phyloP scores from a whole-genome alignment of 306 rosid genomes.

The Trichosanthes truncata region DNA sequence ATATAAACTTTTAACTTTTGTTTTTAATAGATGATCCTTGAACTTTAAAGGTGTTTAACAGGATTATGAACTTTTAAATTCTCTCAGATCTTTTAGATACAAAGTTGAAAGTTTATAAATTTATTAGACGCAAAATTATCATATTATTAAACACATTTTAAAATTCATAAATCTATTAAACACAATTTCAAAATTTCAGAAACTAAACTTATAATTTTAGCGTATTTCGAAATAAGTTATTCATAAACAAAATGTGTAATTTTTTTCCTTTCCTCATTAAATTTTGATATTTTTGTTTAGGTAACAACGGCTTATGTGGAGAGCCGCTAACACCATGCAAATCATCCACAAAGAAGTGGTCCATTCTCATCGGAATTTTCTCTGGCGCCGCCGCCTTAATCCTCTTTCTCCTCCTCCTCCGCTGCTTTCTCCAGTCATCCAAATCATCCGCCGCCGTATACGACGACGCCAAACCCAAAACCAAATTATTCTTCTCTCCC shows the following conservation, averaged over 20 bases:
- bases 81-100: too few species aligned
- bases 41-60: too few species aligned
- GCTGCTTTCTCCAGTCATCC: conserved; percentile 9
- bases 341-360: conserved; percentile 17
- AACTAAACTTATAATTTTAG: too few species aligned
- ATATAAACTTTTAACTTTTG: too few species aligned
- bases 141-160: too few species aligned
- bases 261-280: not conserved
- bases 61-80: too few species aligned
- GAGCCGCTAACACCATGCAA: conserved; percentile 46
- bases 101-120: too few species aligned
- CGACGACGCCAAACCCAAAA: not conserved
- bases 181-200: too few species aligned
- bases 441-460: not conserved
- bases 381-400: conserved; percentile 20
- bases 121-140: too few species aligned
- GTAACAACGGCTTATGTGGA: conserved; percentile 61
- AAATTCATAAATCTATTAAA: too few species aligned
- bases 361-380: conserved; percentile 13
- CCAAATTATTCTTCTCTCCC: not conserved
- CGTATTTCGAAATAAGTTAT: too few species aligned
- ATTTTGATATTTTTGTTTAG: conserved; percentile 25
- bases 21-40: too few species aligned
- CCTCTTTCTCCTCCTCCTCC: conserved; percentile 14
- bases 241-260: not conserved